A percentile compares a stretch with the other conserved stretches of the same genome.
phyloP scores from a whole-genome alignment of 1,139 yeast species.

The Suhomyces chickasaworum region DNA sequence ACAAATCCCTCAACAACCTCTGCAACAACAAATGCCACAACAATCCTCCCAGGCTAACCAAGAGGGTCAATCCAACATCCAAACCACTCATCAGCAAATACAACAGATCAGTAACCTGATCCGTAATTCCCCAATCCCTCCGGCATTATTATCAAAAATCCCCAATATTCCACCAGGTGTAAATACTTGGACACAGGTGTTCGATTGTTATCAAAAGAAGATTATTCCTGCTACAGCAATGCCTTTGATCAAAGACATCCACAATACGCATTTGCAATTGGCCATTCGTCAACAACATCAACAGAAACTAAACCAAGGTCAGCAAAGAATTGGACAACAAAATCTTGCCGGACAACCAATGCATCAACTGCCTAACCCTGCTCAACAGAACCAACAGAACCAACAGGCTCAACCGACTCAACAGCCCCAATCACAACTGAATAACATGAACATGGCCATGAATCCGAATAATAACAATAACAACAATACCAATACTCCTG shows the following conservation, averaged over 20 bases:
- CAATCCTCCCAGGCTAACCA: slow-evolving; percentile 1
- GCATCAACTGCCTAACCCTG: slow-evolving; percentile 15
- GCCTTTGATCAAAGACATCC: slow-evolving; percentile 60
- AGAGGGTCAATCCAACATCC: slow-evolving; percentile 9
- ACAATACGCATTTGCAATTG: slow-evolving; percentile 57
- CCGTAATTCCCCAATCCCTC: slow-evolving; percentile 69
- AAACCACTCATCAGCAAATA: slow-evolving; percentile 28
- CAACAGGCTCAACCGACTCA: slow-evolving; percentile 15
- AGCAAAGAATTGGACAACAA: slow-evolving; percentile 13
- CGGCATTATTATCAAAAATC: slow-evolving; percentile 64
- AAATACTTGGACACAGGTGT: slow-evolving; percentile 81
- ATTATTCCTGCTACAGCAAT: slow-evolving; percentile 56
- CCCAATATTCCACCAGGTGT: slow-evolving; percentile 84
- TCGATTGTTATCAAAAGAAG: slow-evolving; percentile 65
- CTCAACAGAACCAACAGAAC: slow-evolving; percentile 9
- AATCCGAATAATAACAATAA: slow-evolving; percentile 6
- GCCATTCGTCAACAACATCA: slow-evolving; percentile 36
- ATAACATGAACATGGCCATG: slow-evolving; percentile 11
- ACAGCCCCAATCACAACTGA: slow-evolving; percentile 18
- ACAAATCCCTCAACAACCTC: slow-evolving; percentile 3
- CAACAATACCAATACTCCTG: slow-evolving; percentile 12
- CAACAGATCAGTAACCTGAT: slow-evolving; percentile 43
- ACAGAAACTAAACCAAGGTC: slow-evolving; percentile 24
- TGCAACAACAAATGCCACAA: slow-evolving; percentile 9
- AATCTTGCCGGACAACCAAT: slow-evolving; percentile 13